phyloP scores from a whole-genome alignment of 2,329 filamentous ascomycete genomes.

The Falciphora oryzae region DNA sequence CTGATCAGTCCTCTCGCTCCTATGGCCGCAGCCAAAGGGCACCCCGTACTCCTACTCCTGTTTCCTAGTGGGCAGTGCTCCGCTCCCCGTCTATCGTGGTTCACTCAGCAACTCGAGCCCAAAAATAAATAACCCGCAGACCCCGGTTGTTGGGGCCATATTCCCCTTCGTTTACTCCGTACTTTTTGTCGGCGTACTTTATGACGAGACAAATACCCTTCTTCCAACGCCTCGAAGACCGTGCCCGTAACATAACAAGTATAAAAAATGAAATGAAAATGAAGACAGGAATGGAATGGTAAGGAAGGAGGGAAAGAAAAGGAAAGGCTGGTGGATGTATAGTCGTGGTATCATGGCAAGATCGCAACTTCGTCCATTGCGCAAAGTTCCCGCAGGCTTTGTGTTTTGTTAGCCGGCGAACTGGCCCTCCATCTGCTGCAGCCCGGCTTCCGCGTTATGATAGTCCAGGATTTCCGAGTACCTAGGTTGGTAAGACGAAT shows the following conservation, averaged over 20 bases:
- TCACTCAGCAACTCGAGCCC: not conserved
- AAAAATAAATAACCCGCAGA: not conserved
- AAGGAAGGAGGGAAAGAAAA: not conserved
- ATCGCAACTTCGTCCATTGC: conserved; percentile 3
- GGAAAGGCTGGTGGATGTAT: not conserved
- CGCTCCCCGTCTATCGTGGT: not conserved
- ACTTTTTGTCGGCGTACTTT: not conserved
- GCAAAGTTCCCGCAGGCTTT: not conserved
- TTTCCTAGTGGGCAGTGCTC: not conserved
- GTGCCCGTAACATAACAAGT: not conserved
- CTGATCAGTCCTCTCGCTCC: not conserved
- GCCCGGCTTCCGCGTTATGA: conserved; percentile 74
- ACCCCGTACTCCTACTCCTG: not conserved
- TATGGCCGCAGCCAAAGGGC: not conserved
- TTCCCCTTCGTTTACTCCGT: not conserved
- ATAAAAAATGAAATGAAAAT: not conserved
- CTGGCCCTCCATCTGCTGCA: conserved; percentile 33
- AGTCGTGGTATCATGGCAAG: conserved; percentile 9
- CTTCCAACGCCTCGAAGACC: not conserved
- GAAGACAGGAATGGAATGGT: not conserved
- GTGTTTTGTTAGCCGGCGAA: conserved; percentile 32
- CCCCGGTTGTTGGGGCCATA: not conserved
- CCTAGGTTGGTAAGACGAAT: conserved; percentile 43
- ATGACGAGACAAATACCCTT: not conserved
- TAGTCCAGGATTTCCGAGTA: conserved; percentile 99